Conservation (phyloP, 768 basidiomycete genomes). For the Tephrocybe rancida region DNA sequence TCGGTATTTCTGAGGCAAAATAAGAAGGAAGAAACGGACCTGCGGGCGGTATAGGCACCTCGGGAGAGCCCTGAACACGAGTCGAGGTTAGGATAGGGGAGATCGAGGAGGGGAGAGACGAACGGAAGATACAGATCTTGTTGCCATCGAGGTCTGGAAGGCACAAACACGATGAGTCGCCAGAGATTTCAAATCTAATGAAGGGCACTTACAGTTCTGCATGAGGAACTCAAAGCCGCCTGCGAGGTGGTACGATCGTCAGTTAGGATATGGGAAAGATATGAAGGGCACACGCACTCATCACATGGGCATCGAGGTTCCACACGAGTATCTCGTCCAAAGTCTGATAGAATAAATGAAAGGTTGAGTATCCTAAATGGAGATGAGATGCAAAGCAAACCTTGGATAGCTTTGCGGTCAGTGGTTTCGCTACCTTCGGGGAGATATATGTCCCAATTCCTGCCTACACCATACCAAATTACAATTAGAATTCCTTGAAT, state of each 20-base stretch:
- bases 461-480: conserved; percentile 28
- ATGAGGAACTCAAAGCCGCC: conserved; percentile 62
- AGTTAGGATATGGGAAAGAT: not conserved
- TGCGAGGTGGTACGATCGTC: conserved; percentile 17
- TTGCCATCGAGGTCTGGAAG: conserved; percentile 51
- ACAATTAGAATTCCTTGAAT: too few relatives aligned
- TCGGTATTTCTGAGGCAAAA: not conserved
- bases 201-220: conserved; percentile 51
- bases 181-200: too few relatives aligned
- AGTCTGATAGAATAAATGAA: conserved; percentile 27
- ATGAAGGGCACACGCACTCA: conserved; percentile 31
- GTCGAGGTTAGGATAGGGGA: not conserved
- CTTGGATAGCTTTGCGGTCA: conserved; percentile 38
- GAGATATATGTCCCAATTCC: conserved; percentile 56
- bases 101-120: not conserved
- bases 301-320: conserved; percentile 51
- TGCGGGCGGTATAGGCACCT: conserved; percentile 65
- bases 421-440: conserved; percentile 36
- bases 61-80: conserved; percentile 53
- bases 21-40: conserved; percentile 23
- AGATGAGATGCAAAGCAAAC: conserved; percentile 22
- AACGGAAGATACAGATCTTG: conserved; percentile 64
- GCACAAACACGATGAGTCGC: not conserved
- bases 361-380: not conserved
- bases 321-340: conserved; percentile 53